These are phyloP conservation scores for Plasmopara halstedii DNA, from an alignment of 352 stramenopile species.

Conservation along the genomic window DNA sequence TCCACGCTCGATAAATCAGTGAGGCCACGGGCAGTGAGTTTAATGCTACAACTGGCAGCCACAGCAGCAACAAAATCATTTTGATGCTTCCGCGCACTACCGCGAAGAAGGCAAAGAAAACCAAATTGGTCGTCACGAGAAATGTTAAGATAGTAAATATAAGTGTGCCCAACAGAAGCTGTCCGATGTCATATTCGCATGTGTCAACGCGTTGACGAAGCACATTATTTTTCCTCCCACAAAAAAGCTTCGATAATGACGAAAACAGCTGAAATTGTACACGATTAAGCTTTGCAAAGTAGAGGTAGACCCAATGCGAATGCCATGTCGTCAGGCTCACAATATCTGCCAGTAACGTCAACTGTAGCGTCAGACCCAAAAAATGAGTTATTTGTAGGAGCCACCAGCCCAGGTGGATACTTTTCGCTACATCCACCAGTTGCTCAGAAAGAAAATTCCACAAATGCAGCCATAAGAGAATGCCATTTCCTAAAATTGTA, in stretches of 20 bases:
- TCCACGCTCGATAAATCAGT: slow-evolving; percentile 30
- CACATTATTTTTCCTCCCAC: slow-evolving; percentile 93
- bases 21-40: slow-evolving; percentile 42
- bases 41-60: slow-evolving; percentile 45
- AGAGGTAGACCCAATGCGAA: slow-evolving; percentile 78
- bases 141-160: slow-evolving; percentile 91
- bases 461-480: slow-evolving; percentile 71
- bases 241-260: slow-evolving; percentile 89
- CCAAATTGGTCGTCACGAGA: slow-evolving; percentile 89
- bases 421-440: slow-evolving; percentile 1
- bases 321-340: slow-evolving; percentile 75
- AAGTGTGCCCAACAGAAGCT: slow-evolving; percentile 90
- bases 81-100: slow-evolving; percentile 56
- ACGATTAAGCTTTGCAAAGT: slow-evolving; percentile 82
- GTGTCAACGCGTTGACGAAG: slow-evolving; percentile 89
- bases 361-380: slow-evolving; percentile 63
- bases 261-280: slow-evolving; percentile 75
- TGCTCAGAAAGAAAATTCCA: slow-evolving; percentile 55
- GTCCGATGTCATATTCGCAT: slow-evolving; percentile 87
- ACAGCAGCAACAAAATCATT: slow-evolving; percentile 28
- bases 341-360: slow-evolving; percentile 65
- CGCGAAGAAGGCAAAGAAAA: slow-evolving; percentile 92
- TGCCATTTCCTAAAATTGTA: slow-evolving; percentile 76
- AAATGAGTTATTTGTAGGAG: slow-evolving; percentile 14
- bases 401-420: background rate